Percentiles rank a stretch among this genome's conserved stretches.
Conservation (phyloP, 2,329 filamentous ascomycete species). For the Trichoderma sp. region DNA sequence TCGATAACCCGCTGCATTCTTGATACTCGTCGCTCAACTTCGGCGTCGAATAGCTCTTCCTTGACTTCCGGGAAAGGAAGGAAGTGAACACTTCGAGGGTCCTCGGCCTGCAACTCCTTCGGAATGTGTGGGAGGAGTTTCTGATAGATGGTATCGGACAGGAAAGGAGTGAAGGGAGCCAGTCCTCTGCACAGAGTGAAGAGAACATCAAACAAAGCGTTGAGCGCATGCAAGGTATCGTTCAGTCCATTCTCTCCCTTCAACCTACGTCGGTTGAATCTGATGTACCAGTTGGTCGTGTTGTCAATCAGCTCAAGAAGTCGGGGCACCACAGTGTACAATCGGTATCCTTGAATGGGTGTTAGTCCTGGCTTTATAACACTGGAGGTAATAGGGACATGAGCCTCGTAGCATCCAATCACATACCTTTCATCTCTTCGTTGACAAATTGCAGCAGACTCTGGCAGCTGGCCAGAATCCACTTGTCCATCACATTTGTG, state of each 20-base stretch:
- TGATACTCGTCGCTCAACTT: constrained; percentile 80
- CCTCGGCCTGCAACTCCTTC: constrained; percentile 65
- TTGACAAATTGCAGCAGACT: constrained; percentile 90
- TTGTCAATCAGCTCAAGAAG: constrained; percentile 85
- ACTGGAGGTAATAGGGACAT: too few relatives aligned
- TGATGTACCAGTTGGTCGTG: constrained; percentile 98
- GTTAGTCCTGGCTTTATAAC: not conserved
- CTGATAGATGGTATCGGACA: constrained; percentile 92
- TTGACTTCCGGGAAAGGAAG: constrained; percentile 85
- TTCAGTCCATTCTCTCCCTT: constrained; percentile 86
- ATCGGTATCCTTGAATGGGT: constrained; percentile 58
- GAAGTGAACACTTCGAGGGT: constrained; percentile 89
- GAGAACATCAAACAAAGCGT: constrained; percentile 91
- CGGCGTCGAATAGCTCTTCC: constrained; percentile 82
- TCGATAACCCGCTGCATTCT: constrained; percentile 98
- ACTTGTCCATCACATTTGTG: constrained; percentile 91
- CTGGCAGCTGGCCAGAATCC: constrained; percentile 92
- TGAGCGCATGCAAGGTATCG: constrained; percentile 87
- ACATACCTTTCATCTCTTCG: constrained; percentile 79
- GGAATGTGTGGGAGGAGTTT: constrained; percentile 82
- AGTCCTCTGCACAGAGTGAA: constrained; percentile 86
- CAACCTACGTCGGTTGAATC: constrained; percentile 86
- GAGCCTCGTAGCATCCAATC: not conserved
- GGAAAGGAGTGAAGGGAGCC: constrained; percentile 93
- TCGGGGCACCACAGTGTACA: constrained; percentile 90